A percentile compares a stretch with the other conserved stretches of the same genome.
Conservation (phyloP, 768 basidiomycete genomes). For the Naganishia onofrii region DNA sequence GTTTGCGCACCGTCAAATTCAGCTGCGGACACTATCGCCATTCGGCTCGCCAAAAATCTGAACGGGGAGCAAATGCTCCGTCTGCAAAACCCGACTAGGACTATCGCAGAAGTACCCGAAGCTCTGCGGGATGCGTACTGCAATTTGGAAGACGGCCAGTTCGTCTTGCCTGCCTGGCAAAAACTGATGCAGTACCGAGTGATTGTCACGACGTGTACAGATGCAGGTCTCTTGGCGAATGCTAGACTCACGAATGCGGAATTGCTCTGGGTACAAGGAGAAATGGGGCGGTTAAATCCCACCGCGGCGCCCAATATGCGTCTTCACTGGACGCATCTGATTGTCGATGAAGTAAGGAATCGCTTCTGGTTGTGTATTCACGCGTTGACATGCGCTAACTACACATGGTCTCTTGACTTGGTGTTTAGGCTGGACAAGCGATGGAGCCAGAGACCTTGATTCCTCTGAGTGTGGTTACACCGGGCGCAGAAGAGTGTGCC, state of each 20-base stretch:
- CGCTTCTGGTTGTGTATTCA: not conserved
- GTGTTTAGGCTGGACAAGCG: slow-evolving; percentile 49
- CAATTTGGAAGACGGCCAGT: slow-evolving; percentile 32
- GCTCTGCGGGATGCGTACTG: slow-evolving; percentile 40
- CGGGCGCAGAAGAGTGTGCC: slow-evolving; percentile 19
- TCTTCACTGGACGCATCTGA: slow-evolving; percentile 52
- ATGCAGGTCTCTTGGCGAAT: slow-evolving; percentile 45
- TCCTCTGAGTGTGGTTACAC: slow-evolving; percentile 44
- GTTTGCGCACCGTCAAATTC: slow-evolving; percentile 51
- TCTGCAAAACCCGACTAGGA: slow-evolving; percentile 47
- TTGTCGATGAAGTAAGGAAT: slow-evolving; percentile 50
- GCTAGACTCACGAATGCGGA: slow-evolving; percentile 44
- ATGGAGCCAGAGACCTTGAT: slow-evolving; percentile 50
- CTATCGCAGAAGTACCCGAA: slow-evolving; percentile 50
- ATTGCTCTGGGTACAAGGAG: slow-evolving; percentile 40
- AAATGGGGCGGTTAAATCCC: slow-evolving; percentile 33
- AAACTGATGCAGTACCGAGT: slow-evolving; percentile 45
- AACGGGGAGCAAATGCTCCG: slow-evolving; percentile 41
- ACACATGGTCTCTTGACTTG: not conserved
- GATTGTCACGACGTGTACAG: slow-evolving; percentile 45
- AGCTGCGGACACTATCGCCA: slow-evolving; percentile 51
- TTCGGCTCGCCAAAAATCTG: slow-evolving; percentile 40
- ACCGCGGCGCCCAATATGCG: not conserved
- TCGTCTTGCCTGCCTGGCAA: slow-evolving; percentile 15
- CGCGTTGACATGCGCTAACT: too few relatives aligned